Evolutionary conservation across 1,284 basidiomycete species (phyloP), one percentile per base, ranked within the genome.

Genomic region (Xanthoconium separans): DNA sequence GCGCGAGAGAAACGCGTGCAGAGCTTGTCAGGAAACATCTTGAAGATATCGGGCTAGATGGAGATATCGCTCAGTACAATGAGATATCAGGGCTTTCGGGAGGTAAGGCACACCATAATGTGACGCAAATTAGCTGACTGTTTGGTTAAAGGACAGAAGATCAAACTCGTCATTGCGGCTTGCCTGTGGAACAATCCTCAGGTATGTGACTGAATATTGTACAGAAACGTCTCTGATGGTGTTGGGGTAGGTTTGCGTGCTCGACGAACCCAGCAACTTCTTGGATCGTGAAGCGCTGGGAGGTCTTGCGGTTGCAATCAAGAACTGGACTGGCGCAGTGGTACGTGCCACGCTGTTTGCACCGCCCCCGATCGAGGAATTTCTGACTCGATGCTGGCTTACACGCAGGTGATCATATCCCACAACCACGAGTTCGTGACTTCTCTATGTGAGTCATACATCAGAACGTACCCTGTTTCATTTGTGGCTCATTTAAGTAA

Each of bases 261-360:
- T 93, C 40, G 92, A 95, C 69, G 93, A 98, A 74, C 96, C 96
- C 34, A 98, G 93, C 69, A 99, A 99, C 78, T 99, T 98, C 80
- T 84, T 96, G 77, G 94, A 94, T 70, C 83, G 89, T 57, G 89
- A 92, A 68, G 89, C 93, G 13, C 77, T 95, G 22, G 93, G 95
- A 64, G 96, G 97, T 61, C 79, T 99, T 37, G 95, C 96, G 39
- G 89, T 96, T 40, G 96, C 97, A 33, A 98, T 99, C 73, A 88
- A 87, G 63, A 93, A 98, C 65, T 99, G 95, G 95, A 86, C 85
- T 56, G 95, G 95, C 60, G 96, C 95, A 39, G 94, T 98, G 50
- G 91, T 89, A 75, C 42, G 67, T 50, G 60, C 61, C 61, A 29
- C 50, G 51, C n/a, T 62, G 51, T 59, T 58, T 65, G 43, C 39